Percentiles rank a stretch among this genome's conserved stretches.
Conservation (phyloP, 257 asterid genomes). For the Salvia hispanica region DNA sequence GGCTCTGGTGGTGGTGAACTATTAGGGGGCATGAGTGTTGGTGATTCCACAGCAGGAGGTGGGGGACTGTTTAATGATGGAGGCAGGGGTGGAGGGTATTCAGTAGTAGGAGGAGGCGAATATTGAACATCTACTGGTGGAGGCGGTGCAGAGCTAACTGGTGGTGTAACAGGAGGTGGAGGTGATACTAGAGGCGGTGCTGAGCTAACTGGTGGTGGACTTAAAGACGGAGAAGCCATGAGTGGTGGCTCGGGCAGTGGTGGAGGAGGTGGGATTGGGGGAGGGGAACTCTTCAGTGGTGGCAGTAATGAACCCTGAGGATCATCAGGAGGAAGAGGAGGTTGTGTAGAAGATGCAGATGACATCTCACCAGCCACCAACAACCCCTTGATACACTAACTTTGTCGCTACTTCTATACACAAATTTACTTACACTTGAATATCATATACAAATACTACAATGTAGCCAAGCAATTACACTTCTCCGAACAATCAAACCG, state of each 20-base stretch:
- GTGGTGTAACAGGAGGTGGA: conserved; percentile 29
- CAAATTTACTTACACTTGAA: conserved; percentile 27
- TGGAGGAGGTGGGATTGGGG: conserved; percentile 32
- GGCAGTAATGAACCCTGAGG: conserved; percentile 15
- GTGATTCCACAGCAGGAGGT: conserved; percentile 32
- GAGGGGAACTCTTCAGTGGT: conserved; percentile 19
- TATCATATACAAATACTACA: conserved; percentile 29
- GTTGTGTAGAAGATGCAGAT: conserved; percentile 32
- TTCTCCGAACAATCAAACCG: conserved; percentile 7
- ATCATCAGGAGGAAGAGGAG: conserved; percentile 29
- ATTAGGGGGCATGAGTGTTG: conserved; percentile 9
- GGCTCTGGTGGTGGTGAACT: conserved; percentile 31
- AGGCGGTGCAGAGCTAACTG: conserved; percentile 30
- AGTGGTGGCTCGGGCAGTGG: conserved; percentile 14
- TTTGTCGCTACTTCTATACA: conserved; percentile 30
- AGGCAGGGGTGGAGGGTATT: not conserved
- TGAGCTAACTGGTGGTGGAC: conserved; percentile 26
- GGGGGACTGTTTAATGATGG: conserved; percentile 36
- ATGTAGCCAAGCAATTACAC: not conserved
- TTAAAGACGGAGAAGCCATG: conserved; percentile 30
- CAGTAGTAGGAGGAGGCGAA: conserved; percentile 34
- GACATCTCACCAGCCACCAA: conserved; percentile 38
- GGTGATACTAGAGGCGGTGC: conserved; percentile 25
- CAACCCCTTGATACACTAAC: conserved; percentile 28
- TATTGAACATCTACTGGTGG: conserved; percentile 4